These are phyloP conservation scores for Roridomyces roridus DNA, from an alignment of 768 basidiomycete species.

Conservation along the genomic window DNA sequence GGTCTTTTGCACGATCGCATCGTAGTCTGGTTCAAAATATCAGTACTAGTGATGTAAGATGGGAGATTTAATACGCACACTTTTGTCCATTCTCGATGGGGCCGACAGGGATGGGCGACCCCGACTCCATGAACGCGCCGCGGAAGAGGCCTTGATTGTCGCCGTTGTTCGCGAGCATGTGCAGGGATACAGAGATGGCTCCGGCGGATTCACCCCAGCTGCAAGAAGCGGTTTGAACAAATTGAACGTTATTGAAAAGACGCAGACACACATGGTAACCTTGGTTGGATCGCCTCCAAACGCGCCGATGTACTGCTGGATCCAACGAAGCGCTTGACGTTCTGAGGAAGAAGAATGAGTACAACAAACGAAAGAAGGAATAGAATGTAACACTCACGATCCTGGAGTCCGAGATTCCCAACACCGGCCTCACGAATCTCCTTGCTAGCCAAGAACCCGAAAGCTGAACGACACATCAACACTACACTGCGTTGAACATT, in stretches of 20 bases:
- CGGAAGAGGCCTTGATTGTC: slow-evolving; percentile 54
- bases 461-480: slow-evolving; percentile 24
- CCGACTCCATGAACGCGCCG: slow-evolving; percentile 58
- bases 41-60: background rate
- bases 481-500: too few relatives aligned
- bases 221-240: slow-evolving; percentile 1
- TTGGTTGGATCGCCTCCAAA: slow-evolving; percentile 71
- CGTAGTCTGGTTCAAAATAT: slow-evolving; percentile 40
- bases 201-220: slow-evolving; percentile 67
- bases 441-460: slow-evolving; percentile 52
- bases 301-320: slow-evolving; percentile 61
- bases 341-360: slow-evolving; percentile 39
- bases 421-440: slow-evolving; percentile 51
- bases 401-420: slow-evolving; percentile 65
- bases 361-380: background rate
- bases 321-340: slow-evolving; percentile 66
- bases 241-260: background rate
- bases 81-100: slow-evolving; percentile 51
- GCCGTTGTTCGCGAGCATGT: slow-evolving; percentile 55
- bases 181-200: slow-evolving; percentile 56
- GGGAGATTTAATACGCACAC: slow-evolving; percentile 26
- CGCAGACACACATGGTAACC: slow-evolving; percentile 51
- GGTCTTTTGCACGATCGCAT: slow-evolving; percentile 46
- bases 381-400: slow-evolving; percentile 45
- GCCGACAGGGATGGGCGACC: slow-evolving; percentile 52